Conservation (phyloP, 352 stramenopile genomes). For the Pseudoperonospora humuli region DNA sequence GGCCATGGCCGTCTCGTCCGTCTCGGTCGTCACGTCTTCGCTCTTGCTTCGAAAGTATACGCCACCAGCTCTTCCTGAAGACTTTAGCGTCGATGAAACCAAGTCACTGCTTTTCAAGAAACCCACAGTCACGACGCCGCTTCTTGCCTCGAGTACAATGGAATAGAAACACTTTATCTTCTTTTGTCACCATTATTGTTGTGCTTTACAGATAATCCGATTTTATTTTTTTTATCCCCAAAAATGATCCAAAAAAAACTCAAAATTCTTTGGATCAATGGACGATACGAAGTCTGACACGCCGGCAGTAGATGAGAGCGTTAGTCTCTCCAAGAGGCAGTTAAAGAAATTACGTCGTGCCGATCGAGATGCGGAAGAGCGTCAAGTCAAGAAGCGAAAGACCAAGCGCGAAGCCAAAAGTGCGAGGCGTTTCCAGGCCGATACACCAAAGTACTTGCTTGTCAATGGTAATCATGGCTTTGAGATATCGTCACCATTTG, state of each 20-base stretch:
- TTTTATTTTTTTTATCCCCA: too few relatives aligned
- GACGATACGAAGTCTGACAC: too few relatives aligned
- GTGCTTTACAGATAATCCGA: too few relatives aligned
- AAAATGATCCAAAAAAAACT: too few relatives aligned
- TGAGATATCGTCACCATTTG: not conserved
- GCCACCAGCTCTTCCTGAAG: slow-evolving; percentile 57
- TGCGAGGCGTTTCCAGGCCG: slow-evolving; percentile 28
- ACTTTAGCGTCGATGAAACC: slow-evolving; percentile 49
- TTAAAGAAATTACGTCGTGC: slow-evolving; percentile 34
- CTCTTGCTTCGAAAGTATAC: slow-evolving; percentile 90
- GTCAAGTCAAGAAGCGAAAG: slow-evolving; percentile 42
- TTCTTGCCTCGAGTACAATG: slow-evolving; percentile 64
- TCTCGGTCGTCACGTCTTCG: slow-evolving; percentile 94
- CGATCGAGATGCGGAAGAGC: slow-evolving; percentile 22
- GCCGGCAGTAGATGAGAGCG: slow-evolving; percentile 2
- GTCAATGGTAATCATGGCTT: slow-evolving; percentile 23
- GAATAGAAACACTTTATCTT: too few relatives aligned
- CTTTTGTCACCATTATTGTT: too few relatives aligned
- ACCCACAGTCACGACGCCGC: slow-evolving; percentile 55
- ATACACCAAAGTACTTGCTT: slow-evolving; percentile 51
- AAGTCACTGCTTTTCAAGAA: slow-evolving; percentile 84
- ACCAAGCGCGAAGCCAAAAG: slow-evolving; percentile 41
- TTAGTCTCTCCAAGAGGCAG: slow-evolving; percentile 34
- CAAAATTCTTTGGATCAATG: slow-evolving; percentile 11
- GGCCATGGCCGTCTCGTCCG: slow-evolving; percentile 94